phyloP scores from a whole-genome alignment of 495 filamentous ascomycete species.

The Neurospora africana region DNA sequence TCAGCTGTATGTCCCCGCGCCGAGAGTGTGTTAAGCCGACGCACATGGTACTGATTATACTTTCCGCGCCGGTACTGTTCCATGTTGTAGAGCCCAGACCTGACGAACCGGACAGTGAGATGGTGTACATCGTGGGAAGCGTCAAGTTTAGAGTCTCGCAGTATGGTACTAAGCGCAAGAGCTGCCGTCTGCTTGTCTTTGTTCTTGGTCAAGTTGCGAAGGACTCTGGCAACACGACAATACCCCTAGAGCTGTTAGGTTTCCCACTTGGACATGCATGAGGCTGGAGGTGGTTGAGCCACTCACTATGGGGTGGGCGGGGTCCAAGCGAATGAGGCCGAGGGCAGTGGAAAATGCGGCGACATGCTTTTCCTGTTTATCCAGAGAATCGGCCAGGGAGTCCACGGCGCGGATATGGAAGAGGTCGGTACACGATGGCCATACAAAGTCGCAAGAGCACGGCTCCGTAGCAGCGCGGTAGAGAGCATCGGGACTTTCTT shows the following conservation, averaged over 20 bases:
- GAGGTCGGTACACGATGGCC: conserved; percentile 11
- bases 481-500: conserved; percentile 4
- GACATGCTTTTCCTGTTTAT: conserved; percentile 4
- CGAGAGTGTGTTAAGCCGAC: not conserved
- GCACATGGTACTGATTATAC: conserved; percentile 10
- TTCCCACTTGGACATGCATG: not conserved
- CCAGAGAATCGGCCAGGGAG: conserved; percentile 10
- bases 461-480: not conserved
- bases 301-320: conserved; percentile 10
- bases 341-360: conserved; percentile 18
- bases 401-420: conserved; percentile 16
- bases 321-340: conserved; percentile 15
- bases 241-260: conserved; percentile 15
- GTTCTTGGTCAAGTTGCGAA: conserved; percentile 9
- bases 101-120: conserved; percentile 9
- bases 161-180: conserved; percentile 2
- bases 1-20: not conserved
- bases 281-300: not conserved
- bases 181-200: not conserved
- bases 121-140: conserved; percentile 1
- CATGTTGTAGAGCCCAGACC: conserved; percentile 7
- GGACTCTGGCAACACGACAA: conserved; percentile 15
- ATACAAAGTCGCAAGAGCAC: conserved; percentile 17
- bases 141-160: conserved; percentile 1
- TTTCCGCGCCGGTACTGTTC: conserved; percentile 1